Evolutionary conservation across 169 alveolate species (phyloP).

Genomic region (Hepatocystis sp.): DNA sequence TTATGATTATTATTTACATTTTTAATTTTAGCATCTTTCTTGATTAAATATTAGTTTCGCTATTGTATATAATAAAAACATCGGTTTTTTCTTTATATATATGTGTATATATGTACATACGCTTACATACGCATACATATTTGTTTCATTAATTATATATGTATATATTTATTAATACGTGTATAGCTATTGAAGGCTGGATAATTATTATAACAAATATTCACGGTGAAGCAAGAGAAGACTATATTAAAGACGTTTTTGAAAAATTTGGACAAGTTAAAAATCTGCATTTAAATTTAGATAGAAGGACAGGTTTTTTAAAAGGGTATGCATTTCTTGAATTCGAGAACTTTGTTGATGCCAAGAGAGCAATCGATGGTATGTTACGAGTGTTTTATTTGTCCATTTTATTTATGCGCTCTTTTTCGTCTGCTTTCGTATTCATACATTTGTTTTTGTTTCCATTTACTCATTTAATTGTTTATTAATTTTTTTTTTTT

Average conservation of each 20-base stretch:
- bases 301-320: constrained; percentile 94
- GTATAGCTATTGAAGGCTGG: constrained; percentile 94
- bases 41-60: too few species aligned
- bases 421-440: neutral
- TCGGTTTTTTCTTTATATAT: too few species aligned
- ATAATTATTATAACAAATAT: constrained; percentile 90
- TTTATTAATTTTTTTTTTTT: neutral
- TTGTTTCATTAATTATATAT: too few species aligned
- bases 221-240: constrained; percentile 95
- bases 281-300: constrained; percentile 93
- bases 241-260: constrained; percentile 91
- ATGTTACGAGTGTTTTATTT: constrained; percentile 5
- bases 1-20: too few species aligned
- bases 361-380: constrained; percentile 89
- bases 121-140: too few species aligned
- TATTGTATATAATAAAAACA: too few species aligned
- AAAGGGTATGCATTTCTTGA: constrained; percentile 94
- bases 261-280: constrained; percentile 92
- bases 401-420: neutral
- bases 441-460: neutral
- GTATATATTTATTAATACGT: too few species aligned
- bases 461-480: neutral
- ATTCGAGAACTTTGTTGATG: constrained; percentile 87
- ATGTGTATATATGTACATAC: too few species aligned
- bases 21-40: too few species aligned